These are phyloP conservation scores for Phytophthora lateralis DNA, from an alignment of 352 stramenopile species.

Conservation along the genomic window DNA sequence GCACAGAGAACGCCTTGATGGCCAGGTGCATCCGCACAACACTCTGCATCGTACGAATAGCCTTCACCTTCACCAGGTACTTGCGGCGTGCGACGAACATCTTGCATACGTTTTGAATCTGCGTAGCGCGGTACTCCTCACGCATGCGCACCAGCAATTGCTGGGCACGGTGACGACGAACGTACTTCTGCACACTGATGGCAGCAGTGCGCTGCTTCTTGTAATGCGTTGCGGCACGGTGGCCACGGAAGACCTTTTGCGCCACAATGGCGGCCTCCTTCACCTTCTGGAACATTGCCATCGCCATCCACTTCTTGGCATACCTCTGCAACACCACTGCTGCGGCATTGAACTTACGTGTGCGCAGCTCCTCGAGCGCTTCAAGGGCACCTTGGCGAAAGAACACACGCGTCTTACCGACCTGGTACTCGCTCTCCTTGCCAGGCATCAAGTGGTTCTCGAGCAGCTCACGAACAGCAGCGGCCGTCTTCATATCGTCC, in stretches of 20 bases:
- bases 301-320: constrained; percentile 81
- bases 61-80: constrained; percentile 72
- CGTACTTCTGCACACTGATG: constrained; percentile 69
- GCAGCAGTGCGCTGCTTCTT: constrained; percentile 63
- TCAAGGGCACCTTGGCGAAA: constrained; percentile 94
- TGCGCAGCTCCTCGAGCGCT: constrained; percentile 86
- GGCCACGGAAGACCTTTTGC: constrained; percentile 62
- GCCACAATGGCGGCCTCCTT: constrained; percentile 64
- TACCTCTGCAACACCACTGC: constrained; percentile 86
- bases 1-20: constrained; percentile 69
- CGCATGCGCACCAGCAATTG: constrained; percentile 64
- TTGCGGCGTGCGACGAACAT: constrained; percentile 71
- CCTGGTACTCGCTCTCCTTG: constrained; percentile 73
- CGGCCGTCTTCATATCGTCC: constrained; percentile 40
- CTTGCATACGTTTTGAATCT: constrained; percentile 88
- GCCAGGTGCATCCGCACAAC: constrained; percentile 85
- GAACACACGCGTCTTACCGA: constrained; percentile 94
- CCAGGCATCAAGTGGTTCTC: constrained; percentile 62
- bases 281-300: constrained; percentile 61
- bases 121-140: constrained; percentile 68
- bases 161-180: constrained; percentile 67
- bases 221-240: constrained; percentile 53
- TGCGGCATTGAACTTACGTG: constrained; percentile 76
- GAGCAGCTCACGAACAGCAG: constrained; percentile 58
- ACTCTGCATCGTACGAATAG: constrained; percentile 80